These are phyloP conservation scores for Filobasidium wieringae DNA, from an alignment of 768 basidiomycete species.

Conservation along the genomic window DNA sequence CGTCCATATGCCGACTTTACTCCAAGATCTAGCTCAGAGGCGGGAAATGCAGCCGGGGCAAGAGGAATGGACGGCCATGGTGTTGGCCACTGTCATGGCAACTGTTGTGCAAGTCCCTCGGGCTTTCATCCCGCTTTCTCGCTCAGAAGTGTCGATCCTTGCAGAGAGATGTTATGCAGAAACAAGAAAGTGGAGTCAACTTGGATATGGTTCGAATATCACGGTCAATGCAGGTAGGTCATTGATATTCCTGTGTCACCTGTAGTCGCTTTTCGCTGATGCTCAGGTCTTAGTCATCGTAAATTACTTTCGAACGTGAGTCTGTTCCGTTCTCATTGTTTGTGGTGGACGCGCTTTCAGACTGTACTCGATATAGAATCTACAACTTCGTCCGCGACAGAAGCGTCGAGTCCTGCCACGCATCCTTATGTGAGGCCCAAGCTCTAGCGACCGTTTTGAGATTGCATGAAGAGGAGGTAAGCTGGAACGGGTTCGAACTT, in stretches of 20 bases:
- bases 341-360: too few relatives aligned
- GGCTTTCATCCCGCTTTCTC: constrained; percentile 65
- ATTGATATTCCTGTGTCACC: too few relatives aligned
- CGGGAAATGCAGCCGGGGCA: constrained; percentile 62
- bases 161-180: constrained; percentile 63
- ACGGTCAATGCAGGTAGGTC: constrained; percentile 24
- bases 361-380: too few relatives aligned
- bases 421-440: constrained; percentile 68
- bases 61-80: constrained; percentile 78
- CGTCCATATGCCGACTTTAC: constrained; percentile 79
- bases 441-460: constrained; percentile 11
- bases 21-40: constrained; percentile 70
- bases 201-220: constrained; percentile 13
- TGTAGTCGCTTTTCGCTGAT: too few relatives aligned
- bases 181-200: constrained; percentile 16
- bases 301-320: constrained; percentile 63
- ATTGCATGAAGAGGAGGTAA: constrained; percentile 22
- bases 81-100: constrained; percentile 77
- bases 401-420: constrained; percentile 74
- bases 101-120: constrained; percentile 80
- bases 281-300: constrained; percentile 66
- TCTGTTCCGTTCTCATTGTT: background rate
- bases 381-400: constrained; percentile 76
- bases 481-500: too few relatives aligned
- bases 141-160: constrained; percentile 68